Conservation (phyloP, 345 rosid genomes). For the Toxicodendron radicans region DNA sequence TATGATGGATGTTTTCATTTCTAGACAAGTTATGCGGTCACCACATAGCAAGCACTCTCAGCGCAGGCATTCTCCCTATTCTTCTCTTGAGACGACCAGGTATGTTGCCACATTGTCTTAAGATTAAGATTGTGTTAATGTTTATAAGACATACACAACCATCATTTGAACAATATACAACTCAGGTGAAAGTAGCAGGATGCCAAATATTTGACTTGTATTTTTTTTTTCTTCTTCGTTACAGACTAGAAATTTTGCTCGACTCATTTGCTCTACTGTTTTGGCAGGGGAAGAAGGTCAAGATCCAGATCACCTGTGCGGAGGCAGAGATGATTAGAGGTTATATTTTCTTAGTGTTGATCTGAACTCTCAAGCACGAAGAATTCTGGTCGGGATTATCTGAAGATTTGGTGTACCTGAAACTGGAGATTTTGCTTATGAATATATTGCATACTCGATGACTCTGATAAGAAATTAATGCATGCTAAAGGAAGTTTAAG, state of each 20-base stretch:
- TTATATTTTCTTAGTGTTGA: background rate
- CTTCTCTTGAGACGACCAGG: slow-evolving; percentile 92
- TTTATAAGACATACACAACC: slow-evolving; percentile 38
- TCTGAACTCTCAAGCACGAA: background rate
- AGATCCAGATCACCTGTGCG: slow-evolving; percentile 80
- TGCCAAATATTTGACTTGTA: slow-evolving; percentile 15
- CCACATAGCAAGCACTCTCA: slow-evolving; percentile 99
- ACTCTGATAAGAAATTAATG: background rate
- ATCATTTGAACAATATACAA: slow-evolving; percentile 21
- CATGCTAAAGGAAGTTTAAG: background rate
- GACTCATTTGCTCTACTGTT: slow-evolving; percentile 14
- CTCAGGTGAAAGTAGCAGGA: slow-evolving; percentile 60
- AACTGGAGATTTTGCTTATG: slow-evolving; percentile 2
- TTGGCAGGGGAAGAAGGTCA: slow-evolving; percentile 64
- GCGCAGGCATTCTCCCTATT: slow-evolving; percentile 93
- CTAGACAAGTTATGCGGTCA: slow-evolving; percentile 97
- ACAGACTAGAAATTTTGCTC: background rate
- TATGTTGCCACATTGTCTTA: slow-evolving; percentile 39
- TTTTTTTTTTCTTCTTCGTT: background rate
- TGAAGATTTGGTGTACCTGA: background rate
- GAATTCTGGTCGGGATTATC: background rate
- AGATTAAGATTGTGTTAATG: slow-evolving; percentile 40
- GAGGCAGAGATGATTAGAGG: slow-evolving; percentile 44
- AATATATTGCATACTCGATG: background rate
- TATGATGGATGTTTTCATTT: slow-evolving; percentile 89